phyloP scores from a whole-genome alignment of 1,284 basidiomycete genomes.

The Caloboletus inedulis region DNA sequence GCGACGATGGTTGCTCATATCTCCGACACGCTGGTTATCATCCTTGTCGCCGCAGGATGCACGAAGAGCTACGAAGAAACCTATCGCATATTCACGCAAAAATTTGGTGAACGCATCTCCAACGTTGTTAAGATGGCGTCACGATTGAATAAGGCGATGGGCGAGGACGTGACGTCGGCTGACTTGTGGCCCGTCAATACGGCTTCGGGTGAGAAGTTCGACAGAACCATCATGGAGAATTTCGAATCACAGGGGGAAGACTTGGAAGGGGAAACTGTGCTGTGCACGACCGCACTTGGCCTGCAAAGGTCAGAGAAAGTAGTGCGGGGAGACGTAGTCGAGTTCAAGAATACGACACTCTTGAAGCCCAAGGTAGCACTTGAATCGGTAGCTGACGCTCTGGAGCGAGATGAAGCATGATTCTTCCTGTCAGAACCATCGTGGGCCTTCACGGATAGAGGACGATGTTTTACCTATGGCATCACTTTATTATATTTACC shows the following conservation, averaged over 20 bases:
- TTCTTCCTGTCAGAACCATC: background rate
- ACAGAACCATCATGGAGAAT: slow-evolving; percentile 44
- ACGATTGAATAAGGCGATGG: slow-evolving; percentile 47
- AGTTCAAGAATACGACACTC: slow-evolving; percentile 30
- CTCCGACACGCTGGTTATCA: slow-evolving; percentile 40
- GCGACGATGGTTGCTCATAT: slow-evolving; percentile 37
- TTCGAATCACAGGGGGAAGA: slow-evolving; percentile 27
- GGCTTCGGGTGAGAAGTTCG: slow-evolving; percentile 39
- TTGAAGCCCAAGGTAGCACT: slow-evolving; percentile 40
- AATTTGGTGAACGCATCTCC: slow-evolving; percentile 41
- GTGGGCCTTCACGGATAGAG: slow-evolving; percentile 2
- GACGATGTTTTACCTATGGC: slow-evolving; percentile 8
- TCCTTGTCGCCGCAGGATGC: slow-evolving; percentile 44
- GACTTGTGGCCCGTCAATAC: slow-evolving; percentile 45
- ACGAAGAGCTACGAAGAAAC: slow-evolving; percentile 28
- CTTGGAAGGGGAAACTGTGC: slow-evolving; percentile 19
- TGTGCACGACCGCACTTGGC: slow-evolving; percentile 41
- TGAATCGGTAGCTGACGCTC: slow-evolving; percentile 31
- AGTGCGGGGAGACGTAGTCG: slow-evolving; percentile 19
- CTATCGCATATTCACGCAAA: slow-evolving; percentile 29
- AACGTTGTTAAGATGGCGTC: slow-evolving; percentile 42
- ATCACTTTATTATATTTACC: slow-evolving; percentile 32
- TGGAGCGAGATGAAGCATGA: slow-evolving; percentile 30
- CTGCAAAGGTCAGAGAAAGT: slow-evolving; percentile 31
- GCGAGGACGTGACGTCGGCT: slow-evolving; percentile 50